Evolutionary conservation across 176 grass and related monocot genomes (phyloP).

Genomic region (Cenchrus fungigraminus): DNA sequence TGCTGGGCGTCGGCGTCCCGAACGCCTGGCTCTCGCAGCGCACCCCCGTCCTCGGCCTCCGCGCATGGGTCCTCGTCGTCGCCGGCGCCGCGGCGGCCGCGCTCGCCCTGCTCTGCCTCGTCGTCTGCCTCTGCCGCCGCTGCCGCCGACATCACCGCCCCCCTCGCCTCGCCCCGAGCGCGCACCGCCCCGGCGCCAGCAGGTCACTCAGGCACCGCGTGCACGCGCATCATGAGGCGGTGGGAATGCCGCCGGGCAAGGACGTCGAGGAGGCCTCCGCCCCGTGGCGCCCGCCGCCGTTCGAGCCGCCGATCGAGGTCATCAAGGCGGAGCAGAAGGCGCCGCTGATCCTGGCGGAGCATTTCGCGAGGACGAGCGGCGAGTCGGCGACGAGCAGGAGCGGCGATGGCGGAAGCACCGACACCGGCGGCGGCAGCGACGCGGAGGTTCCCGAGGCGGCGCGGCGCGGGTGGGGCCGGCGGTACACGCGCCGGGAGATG

Average conservation of each 20-base stretch:
- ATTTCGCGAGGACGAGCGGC: constrained; percentile 39
- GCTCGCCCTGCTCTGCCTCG: constrained; percentile 50
- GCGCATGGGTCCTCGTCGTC: constrained; percentile 66
- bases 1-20: constrained; percentile 53
- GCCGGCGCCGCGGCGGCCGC: constrained; percentile 44
- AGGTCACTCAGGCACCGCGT: constrained; percentile 45
- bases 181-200: neutral
- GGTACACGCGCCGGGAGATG: constrained; percentile 71
- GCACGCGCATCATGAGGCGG: constrained; percentile 53
- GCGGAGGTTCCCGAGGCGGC: constrained; percentile 54
- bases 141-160: constrained; percentile 44
- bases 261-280: constrained; percentile 51
- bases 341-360: constrained; percentile 35
- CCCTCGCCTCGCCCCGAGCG: constrained; percentile 27
- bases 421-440: constrained; percentile 14
- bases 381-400: constrained; percentile 40
- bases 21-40: constrained; percentile 64
- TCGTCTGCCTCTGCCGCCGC: constrained; percentile 57
- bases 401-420: constrained; percentile 46
- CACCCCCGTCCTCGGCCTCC: constrained; percentile 82
- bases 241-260: constrained; percentile 38
- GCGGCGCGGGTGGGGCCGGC: constrained; percentile 70
- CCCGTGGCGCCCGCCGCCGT: constrained; percentile 40
- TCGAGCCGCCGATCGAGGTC: constrained; percentile 60
- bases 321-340: constrained; percentile 57